Evolutionary conservation across 164 flowering plant species (phyloP), one percentile per base, ranked within the genome.

Genomic region (Stephania japonica): DNA sequence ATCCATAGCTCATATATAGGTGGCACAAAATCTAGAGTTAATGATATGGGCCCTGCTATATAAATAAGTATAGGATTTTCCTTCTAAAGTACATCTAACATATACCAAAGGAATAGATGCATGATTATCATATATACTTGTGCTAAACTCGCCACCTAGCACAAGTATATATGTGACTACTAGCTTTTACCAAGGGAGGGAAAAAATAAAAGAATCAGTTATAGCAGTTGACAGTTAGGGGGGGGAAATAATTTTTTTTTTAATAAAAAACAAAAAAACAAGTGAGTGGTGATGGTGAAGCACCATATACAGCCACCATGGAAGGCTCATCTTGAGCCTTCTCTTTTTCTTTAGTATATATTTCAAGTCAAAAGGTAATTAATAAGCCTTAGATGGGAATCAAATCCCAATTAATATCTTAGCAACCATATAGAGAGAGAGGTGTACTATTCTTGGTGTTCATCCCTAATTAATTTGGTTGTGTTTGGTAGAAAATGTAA

Each of bases 311-410:
- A 32, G 56, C 65, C 38, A 71, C 77, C 73, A 68, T 19, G 50
- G 70, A 42, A 73, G 59, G 65, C 71, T 73, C n/a, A 71, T 73
- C 74, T 77, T 47, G n/a, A 23, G 5, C 44, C 27, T 42, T 72
- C 59, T 68, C 73, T 49, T 69, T 25, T 6, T 53, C 49, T 27
- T 56, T 41, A 42, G 50, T 9, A 42, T 47, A 5, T 64, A 59
- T 75, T 68, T 68, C 72, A 74, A 73, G 78, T 77, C 80, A 79
- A 81, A 81, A 81, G 76, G 65, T 67, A 79, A 56, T n/a, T 67
- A 79, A 56, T n/a, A 72, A 27, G 42, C 63, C 75, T 76, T 65
- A 44, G 76, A 56, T 44, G 77, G 43, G 74, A 81, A 78, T 77
- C 80, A 80, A 76, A 80, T 76, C 76, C 77, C 77, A 67, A 68